Base-by-base conservation (phyloP, 805 yeast genomes). In the Naumovozyma dairenensis region DNA sequence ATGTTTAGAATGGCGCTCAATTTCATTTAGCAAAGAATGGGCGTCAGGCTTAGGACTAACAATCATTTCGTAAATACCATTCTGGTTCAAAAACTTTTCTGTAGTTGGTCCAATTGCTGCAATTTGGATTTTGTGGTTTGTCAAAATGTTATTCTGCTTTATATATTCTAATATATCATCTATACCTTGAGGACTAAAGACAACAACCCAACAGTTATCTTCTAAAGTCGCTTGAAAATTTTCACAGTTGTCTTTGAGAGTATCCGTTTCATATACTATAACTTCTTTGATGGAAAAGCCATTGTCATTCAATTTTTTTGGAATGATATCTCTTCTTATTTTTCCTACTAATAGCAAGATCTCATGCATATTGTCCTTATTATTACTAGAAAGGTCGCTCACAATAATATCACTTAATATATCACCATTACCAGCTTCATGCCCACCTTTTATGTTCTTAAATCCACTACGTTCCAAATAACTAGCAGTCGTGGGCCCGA, bases 81-180 rank as follows among this genome's bases (percentile, higher is more conserved):
- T 64, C 1, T 63, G 54, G 4, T 54, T 25, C 28, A 87, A 57
- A 47, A 71, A 85, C 25, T 62, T 66, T 35, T 80, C 74, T 0
- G 97, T 89, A 0, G 96, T 89, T 2, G 96, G 96, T 0, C 97
- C 97, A 37, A 89, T 89, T 3, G 87, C 76, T 0, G 94, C 96
- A 12, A 85, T 60, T n/a, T 29, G 20, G 5, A 29, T 31, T 31
- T 65, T 67, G n/a, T n/a, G n/a, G n/a, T n/a, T n/a, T 8, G 26
- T 10, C 28, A 64, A 55, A 1, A 44, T 36, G 3, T 37, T 29
- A 0, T 32, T 9, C 8, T 25, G 28, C 31, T 50, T 53, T n/a
- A 73, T 36, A 39, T 66, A 65, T 7, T 67, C 57, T 4, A 82
- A 71, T 9, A 86, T 77, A 1, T 57, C 63, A 19, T 69, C 71